A percentile compares a stretch with the other conserved stretches of the same genome.
Conservation (phyloP, 2,329 filamentous ascomycete genomes). For the Hypoxylon sp. region DNA sequence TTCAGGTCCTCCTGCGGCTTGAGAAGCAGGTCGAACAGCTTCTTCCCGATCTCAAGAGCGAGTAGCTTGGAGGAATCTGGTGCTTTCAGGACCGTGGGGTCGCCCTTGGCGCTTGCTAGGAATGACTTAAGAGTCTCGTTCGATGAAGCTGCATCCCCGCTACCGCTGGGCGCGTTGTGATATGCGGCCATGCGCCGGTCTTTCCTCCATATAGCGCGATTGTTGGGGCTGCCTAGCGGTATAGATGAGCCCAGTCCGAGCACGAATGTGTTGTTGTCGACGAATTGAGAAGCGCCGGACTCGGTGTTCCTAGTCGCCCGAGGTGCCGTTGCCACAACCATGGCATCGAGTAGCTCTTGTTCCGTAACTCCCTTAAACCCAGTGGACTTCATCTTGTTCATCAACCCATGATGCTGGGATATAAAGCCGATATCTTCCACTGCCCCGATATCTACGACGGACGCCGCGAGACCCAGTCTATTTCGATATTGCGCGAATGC, state of each 20-base stretch:
- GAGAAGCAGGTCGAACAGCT: conserved; percentile 33
- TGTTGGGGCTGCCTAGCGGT: conserved; percentile 26
- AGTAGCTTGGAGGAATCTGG: conserved; percentile 20
- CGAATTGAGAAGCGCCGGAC: conserved; percentile 4
- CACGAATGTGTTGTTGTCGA: conserved; percentile 21
- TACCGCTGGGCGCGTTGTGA: conserved; percentile 26
- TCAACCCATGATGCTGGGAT: conserved; percentile 26
- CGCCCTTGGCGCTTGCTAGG: conserved; percentile 18
- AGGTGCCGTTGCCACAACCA: conserved; percentile 24
- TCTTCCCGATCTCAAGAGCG: conserved; percentile 32
- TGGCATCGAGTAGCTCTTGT: conserved; percentile 34
- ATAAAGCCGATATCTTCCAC: conserved; percentile 55
- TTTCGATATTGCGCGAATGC: conserved; percentile 50
- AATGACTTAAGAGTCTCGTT: conserved; percentile 31
- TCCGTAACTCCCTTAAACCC: conserved; percentile 34
- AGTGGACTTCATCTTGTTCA: conserved; percentile 35
- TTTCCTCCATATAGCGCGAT: conserved; percentile 26
- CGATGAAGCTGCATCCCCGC: conserved; percentile 7
- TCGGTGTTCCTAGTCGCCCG: background rate
- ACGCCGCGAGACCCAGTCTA: conserved; percentile 50
- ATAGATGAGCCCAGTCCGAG: conserved; percentile 28
- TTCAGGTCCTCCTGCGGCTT: conserved; percentile 36
- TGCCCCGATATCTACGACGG: conserved; percentile 52
- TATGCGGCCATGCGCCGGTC: conserved; percentile 41
- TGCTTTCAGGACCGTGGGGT: conserved; percentile 22